These are phyloP conservation scores for Neopestalotiopsis rosae DNA, from an alignment of 2,329 filamentous ascomycete genomes.

Conservation along the genomic window DNA sequence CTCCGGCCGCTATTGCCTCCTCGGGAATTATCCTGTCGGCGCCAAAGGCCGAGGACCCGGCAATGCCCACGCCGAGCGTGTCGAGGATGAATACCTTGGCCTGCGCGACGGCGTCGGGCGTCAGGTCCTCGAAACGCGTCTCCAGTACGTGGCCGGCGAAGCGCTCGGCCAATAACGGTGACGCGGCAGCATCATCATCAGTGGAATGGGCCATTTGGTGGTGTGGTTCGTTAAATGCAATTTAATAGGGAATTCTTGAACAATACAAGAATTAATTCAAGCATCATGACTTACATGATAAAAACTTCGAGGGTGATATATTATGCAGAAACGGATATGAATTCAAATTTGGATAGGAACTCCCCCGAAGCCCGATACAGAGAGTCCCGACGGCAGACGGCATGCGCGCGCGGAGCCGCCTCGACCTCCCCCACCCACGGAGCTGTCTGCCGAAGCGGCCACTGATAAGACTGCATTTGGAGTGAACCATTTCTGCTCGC, in stretches of 20 bases:
- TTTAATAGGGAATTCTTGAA: too few relatives aligned
- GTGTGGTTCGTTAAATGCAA: neutral
- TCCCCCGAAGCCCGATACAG: neutral
- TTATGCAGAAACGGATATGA: neutral
- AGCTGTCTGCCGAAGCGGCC: constrained; percentile 1
- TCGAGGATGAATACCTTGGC: constrained; percentile 20
- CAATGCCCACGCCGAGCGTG: constrained; percentile 20
- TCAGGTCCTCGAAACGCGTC: constrained; percentile 17
- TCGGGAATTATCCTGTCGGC: constrained; percentile 11
- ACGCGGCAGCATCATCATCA: neutral
- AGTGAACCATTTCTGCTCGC: neutral
- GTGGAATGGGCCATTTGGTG: constrained; percentile 8
- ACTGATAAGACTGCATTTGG: neutral
- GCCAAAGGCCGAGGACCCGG: constrained; percentile 21
- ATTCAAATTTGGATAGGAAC: neutral
- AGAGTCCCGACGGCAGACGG: constrained; percentile 9
- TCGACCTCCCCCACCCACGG: neutral
- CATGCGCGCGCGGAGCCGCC: constrained; percentile 9
- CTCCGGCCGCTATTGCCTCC: neutral
- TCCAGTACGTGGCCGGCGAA: constrained; percentile 20
- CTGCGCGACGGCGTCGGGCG: constrained; percentile 19
- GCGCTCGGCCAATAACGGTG: constrained; percentile 14
- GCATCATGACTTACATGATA: neutral
- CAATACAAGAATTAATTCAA: neutral
- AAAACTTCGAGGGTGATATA: neutral